These are phyloP conservation scores for Podaxis sp. DNA, from an alignment of 768 basidiomycete species.

Conservation along the genomic window DNA sequence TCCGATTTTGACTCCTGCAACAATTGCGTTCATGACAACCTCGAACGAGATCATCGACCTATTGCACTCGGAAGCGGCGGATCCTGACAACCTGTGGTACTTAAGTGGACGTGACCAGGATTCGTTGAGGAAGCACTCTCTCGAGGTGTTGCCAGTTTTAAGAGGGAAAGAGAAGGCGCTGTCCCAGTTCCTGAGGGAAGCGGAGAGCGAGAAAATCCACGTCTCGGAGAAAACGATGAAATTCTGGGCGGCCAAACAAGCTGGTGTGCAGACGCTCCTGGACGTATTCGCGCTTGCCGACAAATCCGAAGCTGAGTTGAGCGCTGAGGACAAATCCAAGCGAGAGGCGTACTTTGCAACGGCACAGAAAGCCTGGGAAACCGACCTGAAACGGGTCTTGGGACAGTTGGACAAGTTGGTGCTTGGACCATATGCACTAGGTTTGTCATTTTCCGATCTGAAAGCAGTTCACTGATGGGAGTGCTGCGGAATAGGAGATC, in stretches of 20 bases:
- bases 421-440: constrained; percentile 62
- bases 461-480: neutral
- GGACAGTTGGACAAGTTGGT: constrained; percentile 52
- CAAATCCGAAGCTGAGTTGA: constrained; percentile 36
- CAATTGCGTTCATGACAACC: constrained; percentile 61
- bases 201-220: constrained; percentile 42
- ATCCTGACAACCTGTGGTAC: constrained; percentile 60
- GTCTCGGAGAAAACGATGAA: constrained; percentile 61
- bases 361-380: constrained; percentile 54
- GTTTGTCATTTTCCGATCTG: constrained; percentile 34
- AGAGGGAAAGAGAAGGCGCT: constrained; percentile 49
- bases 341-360: constrained; percentile 50
- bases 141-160: constrained; percentile 39
- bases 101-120: constrained; percentile 57
- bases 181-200: constrained; percentile 47
- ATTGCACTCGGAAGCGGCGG: constrained; percentile 59
- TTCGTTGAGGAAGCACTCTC: constrained; percentile 49
- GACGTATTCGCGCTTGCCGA: constrained; percentile 46
- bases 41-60: constrained; percentile 55
- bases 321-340: constrained; percentile 34
- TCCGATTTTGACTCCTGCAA: constrained; percentile 75
- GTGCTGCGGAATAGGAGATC: constrained; percentile 58
- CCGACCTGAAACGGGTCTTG: constrained; percentile 43
- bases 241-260: constrained; percentile 61
- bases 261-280: constrained; percentile 39